These are phyloP conservation scores for Eryngium alpinum DNA, from an alignment of 140 eudicot species.

Conservation along the genomic window DNA sequence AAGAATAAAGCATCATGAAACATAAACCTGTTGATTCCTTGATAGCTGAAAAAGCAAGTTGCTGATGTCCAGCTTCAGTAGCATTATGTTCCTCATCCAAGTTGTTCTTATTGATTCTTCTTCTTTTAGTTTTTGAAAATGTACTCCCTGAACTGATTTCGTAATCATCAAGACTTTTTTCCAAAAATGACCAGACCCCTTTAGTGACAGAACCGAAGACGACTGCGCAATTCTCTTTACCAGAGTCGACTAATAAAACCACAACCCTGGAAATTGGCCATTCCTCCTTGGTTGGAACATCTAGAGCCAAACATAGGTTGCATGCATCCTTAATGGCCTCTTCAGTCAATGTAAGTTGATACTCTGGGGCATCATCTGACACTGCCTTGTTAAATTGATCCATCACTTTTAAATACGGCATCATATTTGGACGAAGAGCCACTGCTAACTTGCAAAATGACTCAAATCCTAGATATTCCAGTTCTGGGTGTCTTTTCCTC, in stretches of 20 bases:
- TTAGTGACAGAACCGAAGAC: slow-evolving; percentile 36
- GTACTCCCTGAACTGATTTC: slow-evolving; percentile 19
- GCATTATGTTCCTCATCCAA: slow-evolving; percentile 22
- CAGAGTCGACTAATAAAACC: slow-evolving; percentile 55
- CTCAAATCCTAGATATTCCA: slow-evolving; percentile 45
- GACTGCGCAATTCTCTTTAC: slow-evolving; percentile 55
- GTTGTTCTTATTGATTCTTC: slow-evolving; percentile 20
- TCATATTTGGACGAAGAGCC: slow-evolving; percentile 42
- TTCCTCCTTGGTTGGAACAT: slow-evolving; percentile 33
- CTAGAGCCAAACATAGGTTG: slow-evolving; percentile 38
- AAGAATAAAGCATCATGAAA: not conserved
- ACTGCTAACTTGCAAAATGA: slow-evolving; percentile 69
- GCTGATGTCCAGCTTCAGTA: slow-evolving; percentile 33
- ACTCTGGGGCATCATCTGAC: slow-evolving; percentile 31
- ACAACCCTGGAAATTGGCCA: slow-evolving; percentile 70
- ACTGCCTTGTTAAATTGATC: slow-evolving; percentile 16
- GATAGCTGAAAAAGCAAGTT: slow-evolving; percentile 52
- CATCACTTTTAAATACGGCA: slow-evolving; percentile 41
- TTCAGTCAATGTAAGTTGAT: slow-evolving; percentile 61
- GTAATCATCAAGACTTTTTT: slow-evolving; percentile 33
- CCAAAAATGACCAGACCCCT: slow-evolving; percentile 80
- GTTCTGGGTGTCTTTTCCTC: slow-evolving; percentile 38
- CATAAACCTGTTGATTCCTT: slow-evolving; percentile 50
- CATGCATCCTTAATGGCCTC: slow-evolving; percentile 71
- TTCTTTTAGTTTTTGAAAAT: slow-evolving; percentile 29